Evolutionary conservation across 495 filamentous ascomycete species (phyloP).

Genomic region (Lasiosphaeria ovina): DNA sequence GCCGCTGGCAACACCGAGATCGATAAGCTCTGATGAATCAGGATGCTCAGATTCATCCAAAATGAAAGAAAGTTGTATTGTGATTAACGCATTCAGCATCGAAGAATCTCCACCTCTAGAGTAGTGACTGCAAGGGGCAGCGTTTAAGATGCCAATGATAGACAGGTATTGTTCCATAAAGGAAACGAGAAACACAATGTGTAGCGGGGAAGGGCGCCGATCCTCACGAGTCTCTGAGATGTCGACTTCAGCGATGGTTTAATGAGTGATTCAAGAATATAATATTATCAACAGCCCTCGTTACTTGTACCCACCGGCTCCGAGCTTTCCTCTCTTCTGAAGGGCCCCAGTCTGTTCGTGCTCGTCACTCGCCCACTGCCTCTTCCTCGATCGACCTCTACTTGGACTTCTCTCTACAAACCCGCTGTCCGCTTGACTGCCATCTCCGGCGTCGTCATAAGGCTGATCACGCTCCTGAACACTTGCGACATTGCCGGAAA

Average conservation of each 20-base stretch:
- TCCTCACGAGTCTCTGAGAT: not conserved
- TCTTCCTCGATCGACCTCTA: slow-evolving; percentile 11
- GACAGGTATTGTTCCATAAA: not conserved
- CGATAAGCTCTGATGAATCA: not conserved
- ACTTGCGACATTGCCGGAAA: too few relatives aligned
- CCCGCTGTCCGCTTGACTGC: slow-evolving; percentile 6
- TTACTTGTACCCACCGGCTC: too few relatives aligned
- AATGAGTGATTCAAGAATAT: not conserved
- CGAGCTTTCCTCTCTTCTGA: not conserved
- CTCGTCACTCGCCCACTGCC: slow-evolving; percentile 6
- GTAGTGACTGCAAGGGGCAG: not conserved
- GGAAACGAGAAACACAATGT: not conserved
- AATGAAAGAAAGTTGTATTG: too few relatives aligned
- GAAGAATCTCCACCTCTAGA: not conserved
- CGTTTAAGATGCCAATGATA: not conserved
- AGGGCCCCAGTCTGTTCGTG: not conserved
- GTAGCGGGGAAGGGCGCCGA: not conserved
- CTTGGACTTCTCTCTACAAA: slow-evolving; percentile 3
- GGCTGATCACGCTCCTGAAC: slow-evolving; percentile 3
- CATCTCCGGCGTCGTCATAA: slow-evolving; percentile 7
- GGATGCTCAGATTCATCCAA: too few relatives aligned
- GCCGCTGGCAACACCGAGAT: too few relatives aligned
- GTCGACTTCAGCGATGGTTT: not conserved
- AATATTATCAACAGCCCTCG: too few relatives aligned
- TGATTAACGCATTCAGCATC: not conserved